Percentiles rank a stretch among this genome's conserved stretches.
Evolutionary conservation across 2,329 filamentous ascomycete genomes (phyloP).

Genomic region (Gyromitra esculenta): DNA sequence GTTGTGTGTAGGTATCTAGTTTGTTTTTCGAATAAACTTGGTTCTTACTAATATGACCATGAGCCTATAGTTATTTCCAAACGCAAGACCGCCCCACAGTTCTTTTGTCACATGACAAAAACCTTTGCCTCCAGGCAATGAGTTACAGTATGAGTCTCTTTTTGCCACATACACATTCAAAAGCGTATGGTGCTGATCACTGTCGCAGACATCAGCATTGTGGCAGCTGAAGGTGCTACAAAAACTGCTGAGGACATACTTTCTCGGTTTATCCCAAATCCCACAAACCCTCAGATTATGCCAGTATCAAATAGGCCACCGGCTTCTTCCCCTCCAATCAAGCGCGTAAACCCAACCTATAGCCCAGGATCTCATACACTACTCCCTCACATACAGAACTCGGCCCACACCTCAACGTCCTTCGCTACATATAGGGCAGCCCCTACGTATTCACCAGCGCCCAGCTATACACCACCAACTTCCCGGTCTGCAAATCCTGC

Average conservation of each 20-base stretch:
- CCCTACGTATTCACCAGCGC: slow-evolving; percentile 2
- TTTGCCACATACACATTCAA: not conserved
- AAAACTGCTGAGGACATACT: slow-evolving; percentile 43
- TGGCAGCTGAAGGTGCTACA: slow-evolving; percentile 16
- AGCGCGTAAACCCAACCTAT: not conserved
- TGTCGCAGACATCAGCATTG: slow-evolving; percentile 45
- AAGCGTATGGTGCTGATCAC: slow-evolving; percentile 9
- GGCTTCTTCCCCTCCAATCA: not conserved
- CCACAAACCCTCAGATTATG: slow-evolving; percentile 1
- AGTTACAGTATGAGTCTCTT: slow-evolving; percentile 44
- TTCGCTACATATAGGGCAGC: not conserved
- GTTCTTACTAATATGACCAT: slow-evolving; percentile 13
- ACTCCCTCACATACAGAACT: not conserved
- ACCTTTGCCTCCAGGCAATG: slow-evolving; percentile 53
- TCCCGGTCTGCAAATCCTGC: not conserved
- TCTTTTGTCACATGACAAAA: slow-evolving; percentile 54
- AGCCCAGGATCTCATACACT: not conserved
- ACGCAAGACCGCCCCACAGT: slow-evolving; percentile 37
- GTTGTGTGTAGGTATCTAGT: slow-evolving; percentile 49
- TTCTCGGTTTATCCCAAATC: slow-evolving; percentile 18
- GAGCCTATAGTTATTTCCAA: slow-evolving; percentile 39
- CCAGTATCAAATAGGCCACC: not conserved
- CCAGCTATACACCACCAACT: not conserved
- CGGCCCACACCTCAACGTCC: not conserved
- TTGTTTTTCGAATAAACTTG: not conserved